Percentiles rank a stretch among this genome's conserved stretches.
phyloP scores from a whole-genome alignment of 768 basidiomycete species.

The Epithele typhae region DNA sequence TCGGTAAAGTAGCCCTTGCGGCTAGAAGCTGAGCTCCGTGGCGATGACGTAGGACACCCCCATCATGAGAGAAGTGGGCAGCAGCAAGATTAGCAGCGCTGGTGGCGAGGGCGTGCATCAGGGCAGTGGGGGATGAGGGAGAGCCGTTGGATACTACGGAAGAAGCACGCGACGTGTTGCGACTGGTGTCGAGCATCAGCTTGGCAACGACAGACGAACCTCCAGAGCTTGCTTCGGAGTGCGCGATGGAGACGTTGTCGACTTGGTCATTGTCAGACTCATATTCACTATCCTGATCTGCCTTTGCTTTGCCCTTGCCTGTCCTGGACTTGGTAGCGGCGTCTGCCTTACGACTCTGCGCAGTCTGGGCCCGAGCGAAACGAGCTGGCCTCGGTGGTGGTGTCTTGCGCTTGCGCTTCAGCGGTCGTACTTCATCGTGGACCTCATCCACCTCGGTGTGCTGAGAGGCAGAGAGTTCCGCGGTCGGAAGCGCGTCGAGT shows the following conservation, averaged over 20 bases:
- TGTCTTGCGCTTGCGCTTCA: conserved; percentile 25
- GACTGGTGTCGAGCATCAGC: conserved; percentile 27
- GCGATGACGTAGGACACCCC: conserved; percentile 25
- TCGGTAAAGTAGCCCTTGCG: background rate
- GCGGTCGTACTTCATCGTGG: conserved; percentile 1
- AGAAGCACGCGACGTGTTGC: conserved; percentile 32
- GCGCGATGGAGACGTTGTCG: conserved; percentile 11
- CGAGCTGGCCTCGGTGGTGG: conserved; percentile 12
- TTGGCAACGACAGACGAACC: conserved; percentile 37
- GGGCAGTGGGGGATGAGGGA: conserved; percentile 20
- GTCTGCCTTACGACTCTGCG: background rate
- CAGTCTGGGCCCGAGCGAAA: conserved; percentile 14
- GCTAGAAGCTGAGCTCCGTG: conserved; percentile 14
- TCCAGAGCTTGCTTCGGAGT: conserved; percentile 24
- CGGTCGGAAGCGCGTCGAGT: no score
- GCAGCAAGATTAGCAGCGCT: conserved; percentile 2
- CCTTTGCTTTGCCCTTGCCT: conserved; percentile 22
- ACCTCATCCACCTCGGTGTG: background rate
- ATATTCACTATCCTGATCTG: conserved; percentile 6
- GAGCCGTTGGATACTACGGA: conserved; percentile 40
- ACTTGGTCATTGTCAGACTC: conserved; percentile 7
- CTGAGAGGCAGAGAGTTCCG: background rate
- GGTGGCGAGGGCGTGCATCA: conserved; percentile 6
- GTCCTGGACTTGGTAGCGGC: conserved; percentile 4
- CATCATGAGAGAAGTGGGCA: conserved; percentile 24